A percentile compares a stretch with the other conserved stretches of the same genome.
Evolutionary conservation across 192 early-diverging fungal species (phyloP).

Genomic region (Rhizoclosmatium sp.): DNA sequence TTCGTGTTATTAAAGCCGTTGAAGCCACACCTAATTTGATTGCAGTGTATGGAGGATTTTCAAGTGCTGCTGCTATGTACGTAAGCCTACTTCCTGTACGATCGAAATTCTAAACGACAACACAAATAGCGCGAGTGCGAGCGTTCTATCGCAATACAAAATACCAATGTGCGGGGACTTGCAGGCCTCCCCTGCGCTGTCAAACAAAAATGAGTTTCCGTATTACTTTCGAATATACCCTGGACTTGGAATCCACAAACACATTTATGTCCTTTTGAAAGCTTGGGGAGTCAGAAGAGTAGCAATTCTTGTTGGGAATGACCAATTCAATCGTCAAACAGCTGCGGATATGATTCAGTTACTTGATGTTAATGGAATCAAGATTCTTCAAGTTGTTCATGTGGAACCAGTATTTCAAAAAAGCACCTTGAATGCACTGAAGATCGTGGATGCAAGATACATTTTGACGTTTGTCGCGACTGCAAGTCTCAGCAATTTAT

Average conservation of each 20-base stretch:
- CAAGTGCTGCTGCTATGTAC: constrained; percentile 11
- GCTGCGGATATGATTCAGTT: background rate
- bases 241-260: background rate
- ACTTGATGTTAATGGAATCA: background rate
- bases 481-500: background rate
- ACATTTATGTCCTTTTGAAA: background rate
- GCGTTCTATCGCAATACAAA: constrained; percentile 10
- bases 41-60: constrained; percentile 29
- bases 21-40: background rate
- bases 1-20: background rate
- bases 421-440: background rate
- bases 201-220: constrained; percentile 19
- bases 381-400: background rate
- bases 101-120: background rate
- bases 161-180: constrained; percentile 22
- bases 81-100: background rate
- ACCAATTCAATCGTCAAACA: background rate
- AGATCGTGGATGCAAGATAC: constrained; percentile 16
- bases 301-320: background rate
- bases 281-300: constrained; percentile 16
- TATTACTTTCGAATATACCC: constrained; percentile 24
- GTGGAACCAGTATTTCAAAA: background rate
- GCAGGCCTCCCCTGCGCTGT: background rate
- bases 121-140: background rate
- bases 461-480: constrained; percentile 14